A percentile compares a stretch with the other conserved stretches of the same genome.
These are phyloP conservation scores for Marasmius tenuissimus DNA, from an alignment of 1,284 basidiomycete species.

Conservation along the genomic window DNA sequence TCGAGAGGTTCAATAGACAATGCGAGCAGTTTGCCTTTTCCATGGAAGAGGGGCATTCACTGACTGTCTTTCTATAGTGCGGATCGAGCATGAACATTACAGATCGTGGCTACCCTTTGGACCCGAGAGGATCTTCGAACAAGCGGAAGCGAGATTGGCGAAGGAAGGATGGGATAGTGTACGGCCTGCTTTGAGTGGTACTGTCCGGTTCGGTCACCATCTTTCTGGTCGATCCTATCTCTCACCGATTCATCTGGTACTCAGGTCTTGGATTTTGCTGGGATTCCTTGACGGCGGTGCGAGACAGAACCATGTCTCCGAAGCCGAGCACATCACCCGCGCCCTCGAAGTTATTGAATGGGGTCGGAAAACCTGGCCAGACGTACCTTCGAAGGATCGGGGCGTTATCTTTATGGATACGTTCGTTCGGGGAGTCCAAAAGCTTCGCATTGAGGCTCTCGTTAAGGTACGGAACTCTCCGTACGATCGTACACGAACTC, in stretches of 20 bases:
- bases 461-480: slow-evolving; percentile 20
- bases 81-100: background rate
- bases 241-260: background rate
- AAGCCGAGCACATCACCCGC: slow-evolving; percentile 19
- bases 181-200: slow-evolving; percentile 29
- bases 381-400: slow-evolving; percentile 20
- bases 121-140: slow-evolving; percentile 22
- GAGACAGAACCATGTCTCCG: background rate
- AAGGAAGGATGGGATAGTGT: slow-evolving; percentile 26
- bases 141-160: slow-evolving; percentile 22
- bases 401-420: slow-evolving; percentile 27
- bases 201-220: slow-evolving; percentile 24
- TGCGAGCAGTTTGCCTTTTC: background rate
- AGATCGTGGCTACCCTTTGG: slow-evolving; percentile 1
- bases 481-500: background rate
- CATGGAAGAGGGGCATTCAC: background rate
- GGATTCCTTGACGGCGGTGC: slow-evolving; percentile 15
- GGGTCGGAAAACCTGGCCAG: slow-evolving; percentile 24
- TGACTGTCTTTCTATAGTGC: background rate
- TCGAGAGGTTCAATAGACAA: background rate
- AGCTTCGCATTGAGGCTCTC: slow-evolving; percentile 23
- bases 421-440: slow-evolving; percentile 27
- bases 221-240: background rate
- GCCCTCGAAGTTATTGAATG: slow-evolving; percentile 22
- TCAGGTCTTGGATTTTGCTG: slow-evolving; percentile 28